Evolutionary conservation across 805 yeast genomes (phyloP).

Genomic region (Clavispora santaluciae): DNA sequence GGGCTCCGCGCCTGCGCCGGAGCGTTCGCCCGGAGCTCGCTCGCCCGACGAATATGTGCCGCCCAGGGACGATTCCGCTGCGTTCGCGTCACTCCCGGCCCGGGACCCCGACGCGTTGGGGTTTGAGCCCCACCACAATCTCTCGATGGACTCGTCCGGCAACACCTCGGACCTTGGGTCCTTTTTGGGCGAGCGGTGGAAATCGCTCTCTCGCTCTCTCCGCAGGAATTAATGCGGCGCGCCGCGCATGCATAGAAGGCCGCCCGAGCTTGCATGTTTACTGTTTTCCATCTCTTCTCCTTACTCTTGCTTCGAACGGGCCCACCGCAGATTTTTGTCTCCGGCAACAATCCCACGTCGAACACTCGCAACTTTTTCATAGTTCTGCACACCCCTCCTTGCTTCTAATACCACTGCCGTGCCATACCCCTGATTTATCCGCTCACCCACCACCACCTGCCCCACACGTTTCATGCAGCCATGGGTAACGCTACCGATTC

Average conservation of each 20-base stretch:
- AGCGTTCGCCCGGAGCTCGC: too few species aligned
- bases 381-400: background rate
- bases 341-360: too few species aligned
- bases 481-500: background rate
- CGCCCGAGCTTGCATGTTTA: too few species aligned
- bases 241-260: background rate
- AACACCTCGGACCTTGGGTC: conserved; percentile 11
- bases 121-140: background rate
- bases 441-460: background rate
- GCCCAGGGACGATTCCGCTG: too few species aligned
- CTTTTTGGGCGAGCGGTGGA: conserved; percentile 9
- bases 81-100: too few species aligned
- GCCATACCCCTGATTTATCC: conserved; percentile 3
- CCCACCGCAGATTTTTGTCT: too few species aligned
- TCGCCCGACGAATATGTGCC: too few species aligned
- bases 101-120: conserved; percentile 2
- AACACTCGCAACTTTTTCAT: too few species aligned
- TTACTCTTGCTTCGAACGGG: too few species aligned
- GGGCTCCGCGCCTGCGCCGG: too few species aligned
- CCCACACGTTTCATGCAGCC: background rate
- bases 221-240: conserved; percentile 1
- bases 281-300: background rate
- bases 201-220: conserved; percentile 3
- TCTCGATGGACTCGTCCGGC: conserved; percentile 1
- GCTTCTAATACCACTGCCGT: background rate